Evolutionary conservation across 208 protist genomes (phyloP).

Genomic region (Crithidia mellificae): DNA sequence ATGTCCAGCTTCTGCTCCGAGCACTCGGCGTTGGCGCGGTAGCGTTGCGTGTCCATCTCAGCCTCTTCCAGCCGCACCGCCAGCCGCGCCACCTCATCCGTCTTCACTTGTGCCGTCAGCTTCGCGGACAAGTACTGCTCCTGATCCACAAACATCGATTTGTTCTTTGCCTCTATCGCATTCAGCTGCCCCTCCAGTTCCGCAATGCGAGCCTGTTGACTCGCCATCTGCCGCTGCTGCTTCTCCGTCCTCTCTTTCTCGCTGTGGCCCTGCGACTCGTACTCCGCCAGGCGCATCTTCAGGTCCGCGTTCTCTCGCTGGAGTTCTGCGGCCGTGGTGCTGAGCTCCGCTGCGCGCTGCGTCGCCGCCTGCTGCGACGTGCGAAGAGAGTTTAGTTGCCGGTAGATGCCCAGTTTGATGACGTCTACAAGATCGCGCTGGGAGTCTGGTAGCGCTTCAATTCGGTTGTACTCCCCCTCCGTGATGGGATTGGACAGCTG

Average conservation of each 20-base stretch:
- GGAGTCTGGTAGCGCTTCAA: slow-evolving; percentile 64
- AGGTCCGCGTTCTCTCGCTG: slow-evolving; percentile 59
- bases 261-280: slow-evolving; percentile 37
- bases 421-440: slow-evolving; percentile 81
- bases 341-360: slow-evolving; percentile 63
- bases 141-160: slow-evolving; percentile 64
- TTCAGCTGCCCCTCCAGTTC: slow-evolving; percentile 70
- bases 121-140: slow-evolving; percentile 84
- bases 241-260: slow-evolving; percentile 40
- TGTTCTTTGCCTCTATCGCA: slow-evolving; percentile 58
- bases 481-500: slow-evolving; percentile 77
- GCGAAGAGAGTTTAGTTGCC: slow-evolving; percentile 66
- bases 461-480: slow-evolving; percentile 70
- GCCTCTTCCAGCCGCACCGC: slow-evolving; percentile 76
- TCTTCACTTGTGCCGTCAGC: slow-evolving; percentile 79
- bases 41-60: slow-evolving; percentile 75
- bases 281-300: slow-evolving; percentile 55
- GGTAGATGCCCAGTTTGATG: slow-evolving; percentile 83
- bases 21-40: slow-evolving; percentile 82
- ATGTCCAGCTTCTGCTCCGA: slow-evolving; percentile 90
- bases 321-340: slow-evolving; percentile 39
- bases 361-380: slow-evolving; percentile 55
- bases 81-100: slow-evolving; percentile 80
- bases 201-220: slow-evolving; percentile 44
- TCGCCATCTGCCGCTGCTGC: slow-evolving; percentile 39